Conservation (phyloP, 352 stramenopile species). For the Pythium phragmitis region DNA sequence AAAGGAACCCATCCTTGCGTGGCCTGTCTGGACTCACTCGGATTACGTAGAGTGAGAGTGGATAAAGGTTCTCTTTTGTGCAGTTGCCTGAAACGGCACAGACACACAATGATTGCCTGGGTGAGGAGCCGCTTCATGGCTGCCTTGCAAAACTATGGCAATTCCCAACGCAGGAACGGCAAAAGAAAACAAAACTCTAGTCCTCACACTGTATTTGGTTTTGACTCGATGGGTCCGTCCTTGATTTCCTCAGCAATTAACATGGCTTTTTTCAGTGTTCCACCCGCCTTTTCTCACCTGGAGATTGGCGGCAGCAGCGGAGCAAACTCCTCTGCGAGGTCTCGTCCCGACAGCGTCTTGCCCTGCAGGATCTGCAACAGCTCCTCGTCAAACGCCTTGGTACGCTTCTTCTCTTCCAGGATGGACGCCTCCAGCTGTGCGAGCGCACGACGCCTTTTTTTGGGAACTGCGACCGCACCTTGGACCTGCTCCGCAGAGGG, state of each 20-base stretch:
- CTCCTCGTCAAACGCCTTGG: conserved; percentile 45
- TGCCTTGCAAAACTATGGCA: no score
- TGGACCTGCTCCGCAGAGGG: neutral
- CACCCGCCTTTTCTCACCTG: neutral
- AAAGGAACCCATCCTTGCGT: neutral
- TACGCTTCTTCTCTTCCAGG: conserved; percentile 43
- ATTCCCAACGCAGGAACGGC: no score
- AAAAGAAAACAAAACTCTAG: neutral
- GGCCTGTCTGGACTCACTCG: no score
- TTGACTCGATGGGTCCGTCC: no score
- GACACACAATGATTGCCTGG: no score
- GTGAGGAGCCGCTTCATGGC: no score
- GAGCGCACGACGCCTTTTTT: conserved; percentile 14
- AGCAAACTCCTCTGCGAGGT: conserved; percentile 47
- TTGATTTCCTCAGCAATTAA: neutral
- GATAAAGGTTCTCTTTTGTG: no score
- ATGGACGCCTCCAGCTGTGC: conserved; percentile 21
- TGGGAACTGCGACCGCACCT: neutral
- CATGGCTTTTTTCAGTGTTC: neutral
- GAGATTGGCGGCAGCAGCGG: conserved; percentile 16
- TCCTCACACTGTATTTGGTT: neutral
- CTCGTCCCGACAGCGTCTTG: conserved; percentile 50
- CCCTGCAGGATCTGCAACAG: conserved; percentile 60
- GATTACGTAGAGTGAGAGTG: no score
- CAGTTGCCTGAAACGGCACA: no score